Evolutionary conservation across 306 rosid species (phyloP), one percentile per base, ranked within the genome.

Genomic region (Rubus parviflorus): DNA sequence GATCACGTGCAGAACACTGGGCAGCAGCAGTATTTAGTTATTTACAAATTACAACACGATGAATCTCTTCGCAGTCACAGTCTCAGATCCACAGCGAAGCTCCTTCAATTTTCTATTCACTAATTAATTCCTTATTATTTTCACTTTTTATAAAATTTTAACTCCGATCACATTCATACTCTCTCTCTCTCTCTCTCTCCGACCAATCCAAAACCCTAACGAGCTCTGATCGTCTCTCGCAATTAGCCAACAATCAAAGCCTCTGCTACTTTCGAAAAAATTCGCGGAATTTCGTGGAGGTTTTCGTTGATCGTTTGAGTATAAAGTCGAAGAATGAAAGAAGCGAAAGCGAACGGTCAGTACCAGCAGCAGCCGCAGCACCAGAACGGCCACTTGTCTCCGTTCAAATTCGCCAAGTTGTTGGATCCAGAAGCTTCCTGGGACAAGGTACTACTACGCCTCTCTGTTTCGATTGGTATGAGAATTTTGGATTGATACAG

Each of bases 391-490:
- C 99, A 96, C 85, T 87, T 87, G 69, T 87, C 99, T 51, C 94
- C 97, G 70, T 92, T 91, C 85, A 96, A 86, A 86, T 87, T 92
- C 80, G 92, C 98, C 64, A 92, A 91, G 87, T 81, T 96, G 83
- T 84, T 96, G 76, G 98, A 92, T 87, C 98, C 99, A 13, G 99
- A 96, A 81, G 96, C 98, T 80, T 92, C 99, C 0, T 92, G 99
- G 99, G 99, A 96, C 81, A 96, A 96, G 99, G 99, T 96, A 82
- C 83, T 75, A 66, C 74, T 72, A 6, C 6, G 20, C 45, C 17
- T 19, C 20, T 41, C 22, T 19, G 14, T 5, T 23, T 30, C 68
- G 12, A 7, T 14, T 63, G 2, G 10, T 35, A 6, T 23, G 7
- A 14, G 22, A 35, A 16, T 17, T 38, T 62, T 63, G 6, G 7